phyloP scores from a whole-genome alignment of 2,329 filamentous ascomycete genomes.

The Claviceps lovelessii region DNA sequence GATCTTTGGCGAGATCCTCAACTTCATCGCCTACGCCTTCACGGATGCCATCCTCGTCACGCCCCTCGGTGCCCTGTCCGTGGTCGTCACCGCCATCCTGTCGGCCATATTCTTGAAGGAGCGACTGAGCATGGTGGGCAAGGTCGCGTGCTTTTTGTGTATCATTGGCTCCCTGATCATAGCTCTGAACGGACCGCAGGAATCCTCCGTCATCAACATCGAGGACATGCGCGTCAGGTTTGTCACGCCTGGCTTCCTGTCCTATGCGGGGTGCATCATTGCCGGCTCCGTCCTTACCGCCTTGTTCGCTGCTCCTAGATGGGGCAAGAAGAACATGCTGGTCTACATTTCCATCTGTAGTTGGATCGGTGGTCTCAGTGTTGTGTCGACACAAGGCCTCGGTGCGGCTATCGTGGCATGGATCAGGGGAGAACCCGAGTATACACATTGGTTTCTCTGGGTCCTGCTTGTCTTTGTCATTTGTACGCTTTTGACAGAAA shows the following conservation, averaged over 20 bases:
- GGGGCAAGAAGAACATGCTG: constrained; percentile 94
- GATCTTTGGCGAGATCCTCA: constrained; percentile 93
- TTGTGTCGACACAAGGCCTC: constrained; percentile 85
- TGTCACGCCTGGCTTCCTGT: constrained; percentile 71
- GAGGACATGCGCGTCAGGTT: constrained; percentile 86
- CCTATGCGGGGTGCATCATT: constrained; percentile 71
- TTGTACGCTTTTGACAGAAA: constrained; percentile 77
- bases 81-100: constrained; percentile 81
- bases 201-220: constrained; percentile 74
- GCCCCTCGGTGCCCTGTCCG: constrained; percentile 76
- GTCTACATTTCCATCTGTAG: constrained; percentile 96
- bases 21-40: constrained; percentile 93
- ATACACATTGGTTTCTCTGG: constrained; percentile 96
- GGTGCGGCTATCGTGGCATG: constrained; percentile 85
- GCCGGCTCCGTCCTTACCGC: constrained; percentile 58
- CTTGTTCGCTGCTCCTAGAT: constrained; percentile 69
- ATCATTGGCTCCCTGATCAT: constrained; percentile 89
- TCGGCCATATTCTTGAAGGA: constrained; percentile 95
- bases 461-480: constrained; percentile 84
- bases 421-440: constrained; percentile 67
- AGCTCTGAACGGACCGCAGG: constrained; percentile 77
- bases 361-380: constrained; percentile 82
- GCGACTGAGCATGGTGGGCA: constrained; percentile 84
- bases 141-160: constrained; percentile 89
- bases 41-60: constrained; percentile 94